Base-by-base conservation (phyloP, 2,329 filamentous ascomycete genomes). In the Emmonsiellopsis sp. region DNA sequence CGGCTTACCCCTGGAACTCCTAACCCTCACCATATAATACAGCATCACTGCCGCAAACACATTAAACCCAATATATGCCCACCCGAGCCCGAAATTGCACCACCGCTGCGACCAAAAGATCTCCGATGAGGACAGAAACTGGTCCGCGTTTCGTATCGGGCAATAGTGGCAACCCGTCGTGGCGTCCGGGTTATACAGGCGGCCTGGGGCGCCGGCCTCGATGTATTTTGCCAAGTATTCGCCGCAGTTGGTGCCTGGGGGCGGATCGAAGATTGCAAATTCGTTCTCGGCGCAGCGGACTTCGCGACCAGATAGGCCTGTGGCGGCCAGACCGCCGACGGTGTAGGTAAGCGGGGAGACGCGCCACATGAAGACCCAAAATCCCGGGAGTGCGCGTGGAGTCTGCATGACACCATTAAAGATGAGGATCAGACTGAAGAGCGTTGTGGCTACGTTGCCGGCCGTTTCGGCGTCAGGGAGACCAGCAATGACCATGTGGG, bases 321-420 rank as follows among this genome's bases (percentile, higher is more conserved):
- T 80, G 0, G 84, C 78, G 0, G 92, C 68, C 72, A 95, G 83
- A 21, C 84, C 87, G 8, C 79, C 78, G 31, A 92, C 81, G 13
- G 93, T 73, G 66, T 95, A 95, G 0, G 86, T 91, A 61, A 95
- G 87, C 0, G 90, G 89, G 0, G 85, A 89, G 48, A 90, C 72
- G 46, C 86, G 81, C 70, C 92, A 92, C 84, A 90, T 87, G 75
- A 89, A 89, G 61, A 85, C 83, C 86, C 87, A 92, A 77, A 91
- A 90, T 5, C 80, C 73, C 0, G 87, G 86, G 36, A 92, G 77
- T 2, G 71, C 68, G 2, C 71, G 68, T 0, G 85, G 84, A 5
- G 74, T 72, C 32, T 83, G 83, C 57, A 94, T 78, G 49, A 93
- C 85, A 76, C 70, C 69, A 63, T 84, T 87, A 77, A 91, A 92